Evolutionary conservation across 2,329 filamentous ascomycete species (phyloP).

Genomic region (Aspergillus sojae): DNA sequence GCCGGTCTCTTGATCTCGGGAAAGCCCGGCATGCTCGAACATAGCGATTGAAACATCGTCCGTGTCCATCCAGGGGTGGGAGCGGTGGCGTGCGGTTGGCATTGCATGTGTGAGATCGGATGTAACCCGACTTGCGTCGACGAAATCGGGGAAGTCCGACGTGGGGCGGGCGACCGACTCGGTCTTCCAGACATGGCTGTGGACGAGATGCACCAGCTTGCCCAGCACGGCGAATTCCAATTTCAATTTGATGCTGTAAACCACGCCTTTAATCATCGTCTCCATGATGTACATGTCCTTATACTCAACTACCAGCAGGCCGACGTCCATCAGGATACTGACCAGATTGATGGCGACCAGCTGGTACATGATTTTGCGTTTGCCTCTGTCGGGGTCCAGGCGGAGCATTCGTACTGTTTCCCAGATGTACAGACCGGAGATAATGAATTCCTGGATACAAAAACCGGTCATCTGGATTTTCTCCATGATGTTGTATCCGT

Average conservation of each 20-base stretch:
- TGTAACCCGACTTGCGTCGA: conserved; percentile 47
- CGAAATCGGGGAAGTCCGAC: conserved; percentile 46
- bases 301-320: conserved; percentile 48
- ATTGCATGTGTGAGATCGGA: conserved; percentile 45
- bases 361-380: conserved; percentile 52
- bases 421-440: conserved; percentile 57
- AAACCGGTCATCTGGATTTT: conserved; percentile 61
- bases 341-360: conserved; percentile 53
- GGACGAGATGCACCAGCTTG: conserved; percentile 47
- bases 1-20: conserved; percentile 22
- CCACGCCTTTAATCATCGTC: conserved; percentile 49
- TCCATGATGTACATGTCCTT: conserved; percentile 50
- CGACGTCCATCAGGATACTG: conserved; percentile 51
- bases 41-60: conserved; percentile 43
- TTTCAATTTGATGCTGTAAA: conserved; percentile 54
- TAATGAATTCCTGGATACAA: conserved; percentile 58
- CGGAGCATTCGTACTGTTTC: conserved; percentile 57
- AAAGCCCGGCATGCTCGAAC: conserved; percentile 33
- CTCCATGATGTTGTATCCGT: conserved; percentile 52
- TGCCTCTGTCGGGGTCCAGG: conserved; percentile 45
- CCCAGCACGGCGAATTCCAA: conserved; percentile 54
- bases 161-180: conserved; percentile 27
- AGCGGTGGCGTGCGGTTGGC: conserved; percentile 23
- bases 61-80: conserved; percentile 37
- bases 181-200: conserved; percentile 41